phyloP scores from a whole-genome alignment of 139 green algal species.

The Pseudopediastrum boryanum region DNA sequence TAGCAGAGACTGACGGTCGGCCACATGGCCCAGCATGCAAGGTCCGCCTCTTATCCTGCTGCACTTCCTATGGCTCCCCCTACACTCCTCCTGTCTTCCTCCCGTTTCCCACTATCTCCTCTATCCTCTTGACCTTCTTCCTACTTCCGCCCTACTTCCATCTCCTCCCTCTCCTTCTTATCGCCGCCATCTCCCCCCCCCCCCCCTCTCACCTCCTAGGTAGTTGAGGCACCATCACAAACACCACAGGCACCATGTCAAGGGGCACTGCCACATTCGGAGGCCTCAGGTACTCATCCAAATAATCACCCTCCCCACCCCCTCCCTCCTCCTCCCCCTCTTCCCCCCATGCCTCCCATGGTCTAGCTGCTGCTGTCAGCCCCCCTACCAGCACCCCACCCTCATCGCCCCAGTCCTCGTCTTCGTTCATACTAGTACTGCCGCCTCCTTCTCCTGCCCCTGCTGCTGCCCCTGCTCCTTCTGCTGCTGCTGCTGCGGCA shows the following conservation, averaged over 20 bases:
- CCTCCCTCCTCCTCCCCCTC: constrained; percentile 13
- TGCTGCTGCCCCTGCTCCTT: background rate
- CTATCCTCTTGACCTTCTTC: no score
- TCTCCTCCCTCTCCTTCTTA: no score
- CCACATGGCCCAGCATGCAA: no score
- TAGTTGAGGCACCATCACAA: constrained; percentile 60
- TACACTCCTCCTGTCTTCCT: no score
- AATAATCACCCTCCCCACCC: background rate
- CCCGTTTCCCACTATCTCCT: no score
- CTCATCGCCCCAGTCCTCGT: background rate
- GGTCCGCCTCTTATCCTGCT: no score
- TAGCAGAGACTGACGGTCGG: no score
- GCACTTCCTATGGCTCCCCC: no score
- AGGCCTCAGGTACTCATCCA: constrained; percentile 59
- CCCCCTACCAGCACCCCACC: background rate
- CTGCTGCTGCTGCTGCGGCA: background rate
- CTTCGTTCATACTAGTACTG: background rate
- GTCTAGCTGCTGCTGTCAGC: background rate
- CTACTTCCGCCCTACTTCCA: no score
- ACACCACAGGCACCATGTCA: constrained; percentile 50
- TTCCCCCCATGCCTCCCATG: background rate
- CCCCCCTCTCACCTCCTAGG: constrained; percentile 48
- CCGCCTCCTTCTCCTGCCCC: background rate
- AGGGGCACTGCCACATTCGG: constrained; percentile 37
- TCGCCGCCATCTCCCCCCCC: no score